Evolutionary conservation across 345 rosid genomes (phyloP), one percentile per base, ranked within the genome.

Genomic region (Pistacia atlantica): DNA sequence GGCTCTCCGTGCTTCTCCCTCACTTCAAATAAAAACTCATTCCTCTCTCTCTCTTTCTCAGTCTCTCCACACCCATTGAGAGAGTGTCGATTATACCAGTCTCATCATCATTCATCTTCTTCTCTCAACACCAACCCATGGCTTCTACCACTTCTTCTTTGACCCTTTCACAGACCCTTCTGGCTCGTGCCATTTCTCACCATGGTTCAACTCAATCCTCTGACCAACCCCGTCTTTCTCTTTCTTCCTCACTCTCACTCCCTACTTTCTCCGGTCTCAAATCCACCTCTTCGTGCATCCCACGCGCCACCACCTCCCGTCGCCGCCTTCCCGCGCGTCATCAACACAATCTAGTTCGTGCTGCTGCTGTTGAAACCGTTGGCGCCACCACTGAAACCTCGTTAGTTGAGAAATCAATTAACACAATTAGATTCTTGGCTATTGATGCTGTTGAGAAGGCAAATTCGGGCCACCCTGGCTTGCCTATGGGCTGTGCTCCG

Each of bases 401-500:
- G 11, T 74, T 95, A 76, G 86, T 95, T 57, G 99, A 90, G 73
- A 89, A 90, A 75, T 95, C 97, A 42, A 60, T 93, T 35, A 93
- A 95, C 71, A 87, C 98, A 62, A 95, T 95, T 54, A 79, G 99
- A 83, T 93, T 95, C 81, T 84, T 95, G 37, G 91, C 97, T 31
- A 75, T 95, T 54, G 99, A 95, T 75, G 96, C 99, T 5, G 99
- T 95, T 11, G 98, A 95, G 88, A 95, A 93, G 85, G 99, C 98
- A 0, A 95, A 95, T 77, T 95, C 98, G 5, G 99, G 98, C 3
- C 98, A 95, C 77, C 99, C 99, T 1, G 99, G 98, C 33, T 84
- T 95, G 70, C 99, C 99, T 22, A 93, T 95, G 99, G 99, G 99
- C 0, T 95, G 97, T 80, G 98, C 99, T 62, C 99, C 99, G 45